A percentile compares a stretch with the other conserved stretches of the same genome.
Conservation (phyloP, 371 early-diverging fungal genomes). For the Mucor irregularis region DNA sequence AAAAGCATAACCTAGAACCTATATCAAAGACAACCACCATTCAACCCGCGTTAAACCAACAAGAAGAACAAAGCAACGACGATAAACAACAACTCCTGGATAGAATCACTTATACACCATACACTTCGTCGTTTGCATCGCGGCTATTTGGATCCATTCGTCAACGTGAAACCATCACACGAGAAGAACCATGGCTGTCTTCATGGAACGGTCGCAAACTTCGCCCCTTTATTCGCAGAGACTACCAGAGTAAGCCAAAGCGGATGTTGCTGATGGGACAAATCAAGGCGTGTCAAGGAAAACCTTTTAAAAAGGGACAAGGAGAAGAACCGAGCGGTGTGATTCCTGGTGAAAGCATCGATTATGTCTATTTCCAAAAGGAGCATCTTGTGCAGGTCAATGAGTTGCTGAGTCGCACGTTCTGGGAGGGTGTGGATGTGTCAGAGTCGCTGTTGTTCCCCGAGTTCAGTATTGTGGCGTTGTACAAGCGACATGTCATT, state of each 20-base stretch:
- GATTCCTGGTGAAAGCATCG: constrained; percentile 58
- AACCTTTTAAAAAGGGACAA: constrained; percentile 5
- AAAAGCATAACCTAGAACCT: constrained; percentile 22
- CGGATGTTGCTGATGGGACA: constrained; percentile 52
- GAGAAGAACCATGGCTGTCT: constrained; percentile 55
- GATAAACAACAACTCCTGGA: constrained; percentile 14
- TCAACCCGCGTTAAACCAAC: constrained; percentile 25
- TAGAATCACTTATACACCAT: constrained; percentile 54
- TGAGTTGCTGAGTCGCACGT: constrained; percentile 69
- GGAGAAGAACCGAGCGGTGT: background rate
- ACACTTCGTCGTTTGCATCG: constrained; percentile 71
- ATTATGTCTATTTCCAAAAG: constrained; percentile 78
- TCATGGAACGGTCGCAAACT: constrained; percentile 68
- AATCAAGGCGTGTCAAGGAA: constrained; percentile 37
- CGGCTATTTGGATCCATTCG: constrained; percentile 68
- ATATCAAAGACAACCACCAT: constrained; percentile 39
- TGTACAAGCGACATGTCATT: constrained; percentile 78
- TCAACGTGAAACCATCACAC: constrained; percentile 54
- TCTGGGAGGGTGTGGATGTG: constrained; percentile 95
- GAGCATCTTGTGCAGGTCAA: constrained; percentile 81
- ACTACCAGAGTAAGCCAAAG: constrained; percentile 52
- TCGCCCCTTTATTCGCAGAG: constrained; percentile 72
- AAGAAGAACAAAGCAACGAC: constrained; percentile 1
- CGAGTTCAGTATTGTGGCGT: constrained; percentile 84
- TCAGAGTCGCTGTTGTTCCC: constrained; percentile 84